These are phyloP conservation scores for Linaria vulgaris DNA, from an alignment of 257 asterid genomes.

Conservation along the genomic window DNA sequence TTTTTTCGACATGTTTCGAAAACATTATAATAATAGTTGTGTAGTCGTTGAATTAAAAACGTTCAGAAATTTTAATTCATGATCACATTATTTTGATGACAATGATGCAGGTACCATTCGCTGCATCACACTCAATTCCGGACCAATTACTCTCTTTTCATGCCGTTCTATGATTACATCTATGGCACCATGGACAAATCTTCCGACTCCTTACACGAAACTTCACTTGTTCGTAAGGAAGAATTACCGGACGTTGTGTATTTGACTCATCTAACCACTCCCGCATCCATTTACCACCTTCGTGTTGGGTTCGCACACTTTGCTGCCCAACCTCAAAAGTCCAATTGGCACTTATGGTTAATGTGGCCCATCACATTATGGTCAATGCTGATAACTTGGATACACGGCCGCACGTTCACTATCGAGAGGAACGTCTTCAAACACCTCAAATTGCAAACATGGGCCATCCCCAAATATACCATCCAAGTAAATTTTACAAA, in stretches of 20 bases:
- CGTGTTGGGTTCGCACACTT: constrained; percentile 72
- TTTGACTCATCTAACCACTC: constrained; percentile 73
- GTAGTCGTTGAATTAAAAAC: too few relatives aligned
- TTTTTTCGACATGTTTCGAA: too few relatives aligned
- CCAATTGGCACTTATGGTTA: constrained; percentile 67
- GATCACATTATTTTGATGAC: too few relatives aligned
- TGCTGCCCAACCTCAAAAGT: constrained; percentile 63
- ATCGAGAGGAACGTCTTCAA: constrained; percentile 73
- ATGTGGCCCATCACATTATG: constrained; percentile 85
- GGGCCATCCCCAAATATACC: constrained; percentile 77
- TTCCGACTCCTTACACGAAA: constrained; percentile 53
- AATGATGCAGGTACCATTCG: constrained; percentile 74
- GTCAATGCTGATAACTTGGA: constrained; percentile 62
- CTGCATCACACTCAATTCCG: constrained; percentile 92
- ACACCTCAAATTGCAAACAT: constrained; percentile 63
- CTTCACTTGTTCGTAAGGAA: constrained; percentile 46
- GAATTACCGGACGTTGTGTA: constrained; percentile 73
- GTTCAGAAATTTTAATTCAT: too few relatives aligned
- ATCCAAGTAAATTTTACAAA: constrained; percentile 46
- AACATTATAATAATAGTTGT: too few relatives aligned
- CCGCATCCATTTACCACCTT: constrained; percentile 74
- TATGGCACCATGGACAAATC: constrained; percentile 79
- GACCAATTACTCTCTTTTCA: constrained; percentile 85
- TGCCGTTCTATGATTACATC: constrained; percentile 83
- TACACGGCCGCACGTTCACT: constrained; percentile 54